Evolutionary conservation across 2,329 filamentous ascomycete genomes (phyloP).

Genomic region (Exophiala bonariae): DNA sequence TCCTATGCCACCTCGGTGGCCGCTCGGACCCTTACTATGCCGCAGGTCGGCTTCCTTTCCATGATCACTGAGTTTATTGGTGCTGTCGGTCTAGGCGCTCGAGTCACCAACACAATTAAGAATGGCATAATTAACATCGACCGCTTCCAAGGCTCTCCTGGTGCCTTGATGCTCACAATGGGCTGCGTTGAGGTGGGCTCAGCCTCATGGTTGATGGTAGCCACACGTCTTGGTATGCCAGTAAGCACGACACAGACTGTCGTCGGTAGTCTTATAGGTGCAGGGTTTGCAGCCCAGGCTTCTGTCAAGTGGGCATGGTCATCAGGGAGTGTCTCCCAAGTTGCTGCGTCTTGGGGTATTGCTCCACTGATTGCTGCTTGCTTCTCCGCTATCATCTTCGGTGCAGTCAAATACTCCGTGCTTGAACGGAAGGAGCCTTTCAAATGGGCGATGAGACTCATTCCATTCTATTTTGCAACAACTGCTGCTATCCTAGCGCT

Average conservation of each 20-base stretch:
- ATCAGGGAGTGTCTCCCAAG: conserved; percentile 46
- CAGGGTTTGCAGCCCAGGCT: conserved; percentile 34
- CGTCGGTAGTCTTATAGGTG: conserved; percentile 38
- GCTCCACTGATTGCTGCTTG: conserved; percentile 49
- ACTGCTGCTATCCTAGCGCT: conserved; percentile 54
- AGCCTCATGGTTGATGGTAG: conserved; percentile 39
- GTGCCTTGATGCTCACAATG: conserved; percentile 42
- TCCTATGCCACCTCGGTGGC: conserved; percentile 55
- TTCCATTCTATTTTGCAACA: conserved; percentile 51
- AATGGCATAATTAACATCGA: conserved; percentile 43
- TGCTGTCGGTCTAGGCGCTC: conserved; percentile 53
- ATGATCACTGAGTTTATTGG: conserved; percentile 53
- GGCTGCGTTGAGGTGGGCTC: conserved; percentile 37
- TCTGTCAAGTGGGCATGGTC: conserved; percentile 45
- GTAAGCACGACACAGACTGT: conserved; percentile 45
- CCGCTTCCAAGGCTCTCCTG: conserved; percentile 37
- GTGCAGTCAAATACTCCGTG: conserved; percentile 50
- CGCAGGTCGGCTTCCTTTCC: conserved; percentile 51
- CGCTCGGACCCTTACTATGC: conserved; percentile 53
- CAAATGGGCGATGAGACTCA: conserved; percentile 50
- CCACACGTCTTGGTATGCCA: conserved; percentile 38
- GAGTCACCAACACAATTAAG: conserved; percentile 46
- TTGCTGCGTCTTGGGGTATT: conserved; percentile 51
- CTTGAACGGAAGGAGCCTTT: conserved; percentile 51
- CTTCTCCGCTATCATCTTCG: conserved; percentile 52